These are phyloP conservation scores for Schizosaccharomyces japonicus DNA, from an alignment of 805 yeast species.

Conservation along the genomic window DNA sequence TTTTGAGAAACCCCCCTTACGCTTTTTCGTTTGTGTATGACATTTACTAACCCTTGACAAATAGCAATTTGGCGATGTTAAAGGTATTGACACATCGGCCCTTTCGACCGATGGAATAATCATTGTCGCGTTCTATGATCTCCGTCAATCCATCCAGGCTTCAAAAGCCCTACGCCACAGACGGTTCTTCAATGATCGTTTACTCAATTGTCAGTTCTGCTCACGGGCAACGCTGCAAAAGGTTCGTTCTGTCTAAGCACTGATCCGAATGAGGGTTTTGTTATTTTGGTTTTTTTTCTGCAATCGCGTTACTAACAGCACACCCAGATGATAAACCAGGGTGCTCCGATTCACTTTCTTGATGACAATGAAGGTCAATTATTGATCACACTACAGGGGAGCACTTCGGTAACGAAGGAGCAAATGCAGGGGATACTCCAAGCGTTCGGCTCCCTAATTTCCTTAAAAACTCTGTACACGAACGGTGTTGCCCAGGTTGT, in stretches of 20 bases:
- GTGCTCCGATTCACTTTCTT: conserved; percentile 10
- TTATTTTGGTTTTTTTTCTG: neutral
- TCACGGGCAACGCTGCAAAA: conserved; percentile 7
- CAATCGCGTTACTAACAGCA: neutral
- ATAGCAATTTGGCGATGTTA: neutral
- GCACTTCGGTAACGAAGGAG: conserved; percentile 5
- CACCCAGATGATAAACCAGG: conserved; percentile 8
- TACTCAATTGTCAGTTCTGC: conserved; percentile 9
- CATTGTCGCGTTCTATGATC: conserved; percentile 12
- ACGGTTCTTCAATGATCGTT: conserved; percentile 7
- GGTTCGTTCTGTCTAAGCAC: conserved; percentile 8
- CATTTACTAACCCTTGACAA: neutral
- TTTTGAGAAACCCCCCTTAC: no score
- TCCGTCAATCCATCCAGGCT: conserved; percentile 12
- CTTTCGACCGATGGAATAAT: conserved; percentile 9
- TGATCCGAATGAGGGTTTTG: conserved; percentile 7
- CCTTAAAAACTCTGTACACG: conserved; percentile 6
- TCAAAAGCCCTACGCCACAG: conserved; percentile 12
- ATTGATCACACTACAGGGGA: conserved; percentile 5
- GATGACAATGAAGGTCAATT: conserved; percentile 9
- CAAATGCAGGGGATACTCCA: conserved; percentile 7
- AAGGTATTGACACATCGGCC: neutral
- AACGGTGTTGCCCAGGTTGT: conserved; percentile 10
- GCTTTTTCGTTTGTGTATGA: no score
- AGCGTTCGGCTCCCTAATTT: conserved; percentile 11